Conservation (phyloP, 495 filamentous ascomycete genomes). For the Aspergillus leporis region DNA sequence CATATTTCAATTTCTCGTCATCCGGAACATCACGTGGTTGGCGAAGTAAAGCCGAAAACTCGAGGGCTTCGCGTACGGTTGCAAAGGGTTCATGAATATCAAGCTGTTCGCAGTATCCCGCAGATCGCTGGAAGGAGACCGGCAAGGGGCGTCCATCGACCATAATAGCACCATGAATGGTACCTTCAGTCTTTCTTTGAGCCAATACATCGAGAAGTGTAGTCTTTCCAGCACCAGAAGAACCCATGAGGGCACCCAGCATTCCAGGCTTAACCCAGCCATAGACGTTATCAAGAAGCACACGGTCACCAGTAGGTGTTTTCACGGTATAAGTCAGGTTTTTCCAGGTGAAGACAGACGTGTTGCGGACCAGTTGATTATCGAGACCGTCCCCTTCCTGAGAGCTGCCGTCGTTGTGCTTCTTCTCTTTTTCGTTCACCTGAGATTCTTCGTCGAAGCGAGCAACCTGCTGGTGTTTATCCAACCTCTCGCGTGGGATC, state of each 20-base stretch:
- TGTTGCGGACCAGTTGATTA: conserved; percentile 48
- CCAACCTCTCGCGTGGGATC: conserved; percentile 41
- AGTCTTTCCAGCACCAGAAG: conserved; percentile 65
- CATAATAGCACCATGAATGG: conserved; percentile 81
- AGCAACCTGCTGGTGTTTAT: conserved; percentile 20
- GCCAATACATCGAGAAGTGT: conserved; percentile 55
- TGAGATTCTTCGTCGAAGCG: conserved; percentile 37
- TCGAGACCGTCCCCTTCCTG: conserved; percentile 16
- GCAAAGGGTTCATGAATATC: conserved; percentile 60
- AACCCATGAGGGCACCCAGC: conserved; percentile 72
- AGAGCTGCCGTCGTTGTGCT: conserved; percentile 11
- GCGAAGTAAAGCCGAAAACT: conserved; percentile 59
- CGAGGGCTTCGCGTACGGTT: conserved; percentile 63
- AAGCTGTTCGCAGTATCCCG: conserved; percentile 61
- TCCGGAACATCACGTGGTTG: conserved; percentile 51
- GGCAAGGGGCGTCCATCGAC: conserved; percentile 79
- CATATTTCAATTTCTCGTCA: conserved; percentile 60
- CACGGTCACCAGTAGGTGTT: conserved; percentile 39
- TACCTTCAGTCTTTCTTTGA: conserved; percentile 81
- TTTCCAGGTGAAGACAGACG: conserved; percentile 62
- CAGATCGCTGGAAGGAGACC: conserved; percentile 74
- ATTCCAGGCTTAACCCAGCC: conserved; percentile 90
- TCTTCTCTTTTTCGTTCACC: conserved; percentile 23
- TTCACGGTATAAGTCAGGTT: conserved; percentile 57
- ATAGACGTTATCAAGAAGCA: conserved; percentile 73